Percentiles rank a stretch among this genome's conserved stretches.
Evolutionary conservation across 306 rosid genomes (phyloP).

Genomic region (Medicago arabica): DNA sequence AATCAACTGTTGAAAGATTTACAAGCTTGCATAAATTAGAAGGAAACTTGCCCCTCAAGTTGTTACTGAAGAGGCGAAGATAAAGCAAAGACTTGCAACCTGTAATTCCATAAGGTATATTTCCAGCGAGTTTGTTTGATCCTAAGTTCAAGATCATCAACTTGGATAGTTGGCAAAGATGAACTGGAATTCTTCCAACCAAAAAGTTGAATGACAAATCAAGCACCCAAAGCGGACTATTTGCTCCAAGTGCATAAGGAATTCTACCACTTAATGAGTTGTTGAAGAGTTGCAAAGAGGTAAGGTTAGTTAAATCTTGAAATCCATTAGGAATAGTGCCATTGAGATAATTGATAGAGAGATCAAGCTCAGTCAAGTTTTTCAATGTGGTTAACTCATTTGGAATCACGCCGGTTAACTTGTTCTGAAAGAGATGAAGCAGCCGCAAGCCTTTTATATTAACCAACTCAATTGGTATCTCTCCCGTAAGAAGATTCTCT

Average conservation of each 20-base stretch:
- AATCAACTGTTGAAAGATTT: conserved; percentile 61
- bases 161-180: conserved; percentile 63
- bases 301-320: conserved; percentile 55
- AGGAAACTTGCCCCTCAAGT: conserved; percentile 69
- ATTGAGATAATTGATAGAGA: conserved; percentile 67
- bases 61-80: conserved; percentile 64
- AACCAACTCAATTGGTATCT: conserved; percentile 63
- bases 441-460: conserved; percentile 56
- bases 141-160: conserved; percentile 65
- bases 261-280: conserved; percentile 71
- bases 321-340: conserved; percentile 73
- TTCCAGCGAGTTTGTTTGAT: conserved; percentile 62
- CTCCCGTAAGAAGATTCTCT: conserved; percentile 68
- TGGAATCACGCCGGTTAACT: conserved; percentile 74
- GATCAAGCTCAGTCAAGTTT: conserved; percentile 69
- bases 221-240: conserved; percentile 77
- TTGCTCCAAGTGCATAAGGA: conserved; percentile 64
- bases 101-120: conserved; percentile 56
- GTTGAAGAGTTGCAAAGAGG: conserved; percentile 64
- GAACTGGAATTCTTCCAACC: conserved; percentile 67
- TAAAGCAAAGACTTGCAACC: conserved; percentile 62
- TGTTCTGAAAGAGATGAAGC: conserved; percentile 73
- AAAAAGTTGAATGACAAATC: conserved; percentile 68
- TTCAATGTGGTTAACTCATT: conserved; percentile 59
- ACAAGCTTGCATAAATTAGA: conserved; percentile 62